Conservation (phyloP, 352 stramenopile species). For the Blastocystis sp. region DNA sequence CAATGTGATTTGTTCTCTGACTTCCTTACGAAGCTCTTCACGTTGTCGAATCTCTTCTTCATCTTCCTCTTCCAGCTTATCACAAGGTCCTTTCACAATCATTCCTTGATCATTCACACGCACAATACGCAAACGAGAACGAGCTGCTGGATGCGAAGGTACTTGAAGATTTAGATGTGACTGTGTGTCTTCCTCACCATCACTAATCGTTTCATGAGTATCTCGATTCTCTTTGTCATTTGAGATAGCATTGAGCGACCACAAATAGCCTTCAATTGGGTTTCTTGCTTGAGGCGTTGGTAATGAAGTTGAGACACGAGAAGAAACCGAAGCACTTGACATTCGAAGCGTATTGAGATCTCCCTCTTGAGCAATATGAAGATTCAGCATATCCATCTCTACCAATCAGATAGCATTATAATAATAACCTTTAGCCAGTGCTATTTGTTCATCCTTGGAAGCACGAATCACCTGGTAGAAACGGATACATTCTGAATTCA, state of each 20-base stretch:
- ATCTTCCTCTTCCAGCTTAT: not conserved
- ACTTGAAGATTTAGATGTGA: not conserved
- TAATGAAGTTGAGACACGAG: not conserved
- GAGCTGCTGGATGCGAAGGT: not conserved
- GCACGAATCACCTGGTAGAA: not conserved
- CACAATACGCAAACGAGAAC: not conserved
- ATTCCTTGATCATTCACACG: not conserved
- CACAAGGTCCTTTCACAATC: not conserved
- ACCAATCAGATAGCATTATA: not conserved
- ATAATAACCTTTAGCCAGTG: not conserved
- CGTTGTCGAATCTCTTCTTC: not conserved
- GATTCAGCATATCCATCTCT: constrained; percentile 21
- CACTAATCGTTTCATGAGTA: not conserved
- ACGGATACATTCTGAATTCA: not conserved
- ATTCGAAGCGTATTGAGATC: not conserved
- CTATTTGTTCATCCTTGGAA: constrained; percentile 13
- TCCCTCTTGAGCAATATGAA: not conserved
- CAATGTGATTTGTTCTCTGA: not conserved
- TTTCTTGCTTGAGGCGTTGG: not conserved
- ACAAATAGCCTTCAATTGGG: constrained; percentile 13
- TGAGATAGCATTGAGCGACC: not conserved
- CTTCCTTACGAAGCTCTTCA: not conserved
- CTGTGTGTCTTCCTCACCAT: not conserved
- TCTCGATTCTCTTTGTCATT: not conserved
- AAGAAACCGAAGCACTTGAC: not conserved